Conservation (phyloP, 805 yeast species). For the Yamadazyma laniorum region DNA sequence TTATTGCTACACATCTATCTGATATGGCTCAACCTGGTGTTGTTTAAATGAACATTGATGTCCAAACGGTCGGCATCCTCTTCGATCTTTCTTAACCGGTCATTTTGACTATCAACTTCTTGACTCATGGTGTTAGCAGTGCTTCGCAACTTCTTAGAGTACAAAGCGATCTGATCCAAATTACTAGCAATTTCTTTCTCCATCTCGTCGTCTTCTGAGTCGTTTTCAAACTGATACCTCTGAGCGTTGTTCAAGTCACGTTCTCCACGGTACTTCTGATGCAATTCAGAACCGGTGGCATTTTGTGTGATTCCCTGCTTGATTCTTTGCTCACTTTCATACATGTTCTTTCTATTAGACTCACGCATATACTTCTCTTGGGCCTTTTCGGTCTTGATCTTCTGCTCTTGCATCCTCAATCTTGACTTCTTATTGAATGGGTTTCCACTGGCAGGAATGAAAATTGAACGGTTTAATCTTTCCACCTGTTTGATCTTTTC, state of each 20-base stretch:
- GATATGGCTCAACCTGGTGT: constrained; percentile 60
- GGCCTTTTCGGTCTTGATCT: constrained; percentile 58
- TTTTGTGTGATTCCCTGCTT: constrained; percentile 54
- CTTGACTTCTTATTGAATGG: constrained; percentile 86
- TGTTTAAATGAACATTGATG: constrained; percentile 76
- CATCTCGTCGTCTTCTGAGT: constrained; percentile 89
- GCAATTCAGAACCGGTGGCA: constrained; percentile 35
- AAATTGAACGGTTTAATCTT: constrained; percentile 74
- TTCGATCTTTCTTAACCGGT: constrained; percentile 69
- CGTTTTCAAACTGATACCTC: constrained; percentile 80
- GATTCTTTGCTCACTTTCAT: constrained; percentile 66
- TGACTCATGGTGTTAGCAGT: constrained; percentile 71
- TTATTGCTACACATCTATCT: too few species aligned
- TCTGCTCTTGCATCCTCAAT: constrained; percentile 69
- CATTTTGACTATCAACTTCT: constrained; percentile 79
- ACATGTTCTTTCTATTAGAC: constrained; percentile 55
- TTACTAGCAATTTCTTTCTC: constrained; percentile 85
- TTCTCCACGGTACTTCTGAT: constrained; percentile 52
- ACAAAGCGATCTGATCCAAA: constrained; percentile 69
- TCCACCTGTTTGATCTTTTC: constrained; percentile 77
- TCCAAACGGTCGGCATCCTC: constrained; percentile 84
- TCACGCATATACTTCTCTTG: constrained; percentile 64
- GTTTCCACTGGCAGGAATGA: constrained; percentile 71
- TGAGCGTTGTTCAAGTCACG: constrained; percentile 56
- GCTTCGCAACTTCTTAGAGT: constrained; percentile 67